phyloP scores from a whole-genome alignment of 169 alveolate species.

The Cyclospora cayetanensis region DNA sequence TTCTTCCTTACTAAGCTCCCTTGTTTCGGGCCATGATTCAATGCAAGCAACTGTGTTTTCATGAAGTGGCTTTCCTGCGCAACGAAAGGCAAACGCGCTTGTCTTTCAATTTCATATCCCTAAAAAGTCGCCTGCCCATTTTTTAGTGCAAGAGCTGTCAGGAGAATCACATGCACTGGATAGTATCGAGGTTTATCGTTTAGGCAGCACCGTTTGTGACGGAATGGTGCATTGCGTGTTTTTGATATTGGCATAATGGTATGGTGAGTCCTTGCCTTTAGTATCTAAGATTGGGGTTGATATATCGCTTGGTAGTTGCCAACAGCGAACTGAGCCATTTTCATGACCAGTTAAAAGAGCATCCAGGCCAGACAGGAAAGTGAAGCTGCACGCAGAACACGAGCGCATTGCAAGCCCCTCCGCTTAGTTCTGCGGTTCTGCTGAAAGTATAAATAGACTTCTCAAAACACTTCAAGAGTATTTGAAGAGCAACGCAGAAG shows the following conservation, averaged over 20 bases:
- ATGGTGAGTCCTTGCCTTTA: neutral
- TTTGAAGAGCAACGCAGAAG: neutral
- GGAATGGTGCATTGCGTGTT: neutral
- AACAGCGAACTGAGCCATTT: slow-evolving; percentile 48
- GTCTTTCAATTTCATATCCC: neutral
- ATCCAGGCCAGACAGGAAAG: slow-evolving; percentile 28
- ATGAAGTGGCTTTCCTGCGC: slow-evolving; percentile 24
- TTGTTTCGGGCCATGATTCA: slow-evolving; percentile 29
- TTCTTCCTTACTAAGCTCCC: neutral
- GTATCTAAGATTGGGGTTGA: slow-evolving; percentile 26
- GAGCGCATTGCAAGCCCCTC: neutral
- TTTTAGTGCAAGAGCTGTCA: no score
- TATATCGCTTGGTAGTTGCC: slow-evolving; percentile 48
- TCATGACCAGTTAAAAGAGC: slow-evolving; percentile 61
- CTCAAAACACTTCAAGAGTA: no score
- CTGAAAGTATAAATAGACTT: no score
- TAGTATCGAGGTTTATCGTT: no score
- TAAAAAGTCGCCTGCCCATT: no score
- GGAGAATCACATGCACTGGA: no score
- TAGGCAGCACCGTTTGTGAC: no score
- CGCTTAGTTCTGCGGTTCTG: slow-evolving; percentile 1
- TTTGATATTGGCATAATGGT: neutral
- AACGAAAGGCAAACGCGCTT: neutral
- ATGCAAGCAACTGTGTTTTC: slow-evolving; percentile 64
- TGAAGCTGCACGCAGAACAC: neutral